Evolutionary conservation across 2,329 filamentous ascomycete genomes (phyloP).

Genomic region (Colletotrichum sp.): DNA sequence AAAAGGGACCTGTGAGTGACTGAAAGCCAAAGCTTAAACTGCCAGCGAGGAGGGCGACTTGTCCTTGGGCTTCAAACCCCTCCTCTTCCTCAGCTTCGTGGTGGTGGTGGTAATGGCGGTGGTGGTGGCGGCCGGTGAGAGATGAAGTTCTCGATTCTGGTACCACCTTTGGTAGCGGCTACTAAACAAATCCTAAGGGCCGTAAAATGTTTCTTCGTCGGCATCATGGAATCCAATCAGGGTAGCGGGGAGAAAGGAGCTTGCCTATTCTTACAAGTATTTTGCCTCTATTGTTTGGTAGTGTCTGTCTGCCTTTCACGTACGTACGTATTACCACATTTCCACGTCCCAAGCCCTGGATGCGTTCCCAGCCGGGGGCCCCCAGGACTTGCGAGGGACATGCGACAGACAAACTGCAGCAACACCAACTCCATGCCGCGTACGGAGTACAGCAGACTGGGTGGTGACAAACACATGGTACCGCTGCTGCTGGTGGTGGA

Average conservation of each 20-base stretch:
- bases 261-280: not conserved
- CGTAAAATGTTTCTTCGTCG: not conserved
- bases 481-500: not conserved
- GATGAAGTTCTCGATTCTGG: not conserved
- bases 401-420: slow-evolving; percentile 10
- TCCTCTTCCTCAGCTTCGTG: not conserved
- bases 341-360: not conserved
- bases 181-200: not conserved
- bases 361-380: not conserved
- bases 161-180: not conserved
- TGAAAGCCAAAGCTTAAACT: slow-evolving; percentile 17
- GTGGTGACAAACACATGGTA: not conserved
- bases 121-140: not conserved
- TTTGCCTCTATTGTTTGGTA: not conserved
- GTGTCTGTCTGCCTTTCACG: not conserved
- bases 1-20: not conserved
- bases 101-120: not conserved
- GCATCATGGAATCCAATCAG: not conserved
- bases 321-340: not conserved
- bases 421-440: not conserved
- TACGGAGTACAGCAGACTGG: not conserved
- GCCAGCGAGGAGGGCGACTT: not conserved
- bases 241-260: not conserved
- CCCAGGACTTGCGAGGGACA: not conserved
- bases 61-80: not conserved